These are phyloP conservation scores for Rachicladosporium sp. DNA, from an alignment of 2,329 filamentous ascomycete species.

Conservation along the genomic window DNA sequence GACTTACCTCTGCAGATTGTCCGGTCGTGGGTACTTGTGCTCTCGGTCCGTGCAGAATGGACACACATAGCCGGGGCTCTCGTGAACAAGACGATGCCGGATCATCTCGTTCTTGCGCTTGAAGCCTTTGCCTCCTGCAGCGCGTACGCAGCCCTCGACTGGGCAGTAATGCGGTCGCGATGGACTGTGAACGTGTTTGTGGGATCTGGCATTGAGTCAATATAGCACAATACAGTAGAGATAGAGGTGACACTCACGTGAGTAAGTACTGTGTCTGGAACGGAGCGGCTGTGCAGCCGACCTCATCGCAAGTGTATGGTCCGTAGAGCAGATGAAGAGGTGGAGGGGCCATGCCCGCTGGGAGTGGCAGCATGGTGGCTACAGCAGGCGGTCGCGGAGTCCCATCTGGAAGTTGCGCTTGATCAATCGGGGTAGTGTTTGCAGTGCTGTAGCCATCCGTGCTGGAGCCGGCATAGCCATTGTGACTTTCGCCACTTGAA, in stretches of 20 bases:
- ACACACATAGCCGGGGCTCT: conserved; percentile 88
- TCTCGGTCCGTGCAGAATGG: conserved; percentile 91
- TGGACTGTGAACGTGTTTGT: conserved; percentile 56
- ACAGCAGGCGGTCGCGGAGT: conserved; percentile 9
- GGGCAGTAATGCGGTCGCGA: conserved; percentile 52
- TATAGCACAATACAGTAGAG: background rate
- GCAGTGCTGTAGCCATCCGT: conserved; percentile 23
- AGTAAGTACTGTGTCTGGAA: conserved; percentile 69
- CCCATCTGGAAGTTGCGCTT: conserved; percentile 21
- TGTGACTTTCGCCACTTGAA: conserved; percentile 21
- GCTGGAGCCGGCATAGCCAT: conserved; percentile 16
- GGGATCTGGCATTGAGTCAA: conserved; percentile 40
- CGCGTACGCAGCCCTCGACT: conserved; percentile 43
- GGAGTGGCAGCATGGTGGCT: conserved; percentile 18
- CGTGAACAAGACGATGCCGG: conserved; percentile 75
- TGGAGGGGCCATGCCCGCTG: conserved; percentile 25
- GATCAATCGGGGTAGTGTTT: conserved; percentile 23
- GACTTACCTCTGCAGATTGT: conserved; percentile 81
- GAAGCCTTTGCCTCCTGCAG: conserved; percentile 53
- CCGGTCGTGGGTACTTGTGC: conserved; percentile 86
- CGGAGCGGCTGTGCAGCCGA: conserved; percentile 56
- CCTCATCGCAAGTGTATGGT: conserved; percentile 46
- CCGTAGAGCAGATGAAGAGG: conserved; percentile 21
- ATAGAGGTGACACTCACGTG: conserved; percentile 41
- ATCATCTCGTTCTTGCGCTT: conserved; percentile 62